Evolutionary conservation across 1,284 basidiomycete genomes (phyloP).

Genomic region (Cutaneotrichosporon cavernicola): DNA sequence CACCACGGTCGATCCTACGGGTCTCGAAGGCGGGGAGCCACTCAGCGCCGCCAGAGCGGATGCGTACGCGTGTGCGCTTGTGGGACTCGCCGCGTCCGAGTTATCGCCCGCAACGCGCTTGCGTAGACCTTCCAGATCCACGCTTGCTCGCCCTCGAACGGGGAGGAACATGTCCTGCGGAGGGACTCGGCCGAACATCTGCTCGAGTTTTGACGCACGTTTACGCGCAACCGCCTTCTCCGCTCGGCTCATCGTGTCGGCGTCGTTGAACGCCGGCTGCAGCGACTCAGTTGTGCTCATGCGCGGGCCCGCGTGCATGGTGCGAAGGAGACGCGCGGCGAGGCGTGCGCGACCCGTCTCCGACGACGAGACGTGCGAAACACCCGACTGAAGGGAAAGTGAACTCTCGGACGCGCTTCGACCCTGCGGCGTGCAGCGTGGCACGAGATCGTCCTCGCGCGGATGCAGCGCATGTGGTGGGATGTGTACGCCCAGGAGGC

Average conservation of each 20-base stretch:
- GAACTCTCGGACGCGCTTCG: not conserved
- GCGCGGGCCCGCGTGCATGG: not conserved
- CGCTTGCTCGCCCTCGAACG: not conserved
- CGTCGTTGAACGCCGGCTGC: conserved; percentile 7
- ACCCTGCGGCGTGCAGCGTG: not conserved
- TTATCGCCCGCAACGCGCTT: not conserved
- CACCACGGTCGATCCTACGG: not conserved
- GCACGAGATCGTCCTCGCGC: conserved; percentile 15
- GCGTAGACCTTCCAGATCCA: not conserved
- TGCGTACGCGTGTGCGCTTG: not conserved
- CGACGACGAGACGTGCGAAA: not conserved
- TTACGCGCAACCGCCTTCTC: conserved; percentile 32
- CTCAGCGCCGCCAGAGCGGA: not conserved
- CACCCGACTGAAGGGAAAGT: not conserved
- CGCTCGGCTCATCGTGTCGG: conserved; percentile 15
- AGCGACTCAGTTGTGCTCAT: not conserved
- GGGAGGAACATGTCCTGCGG: conserved; percentile 31
- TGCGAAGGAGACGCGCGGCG: not conserved
- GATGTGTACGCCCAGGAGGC: conserved; percentile 32
- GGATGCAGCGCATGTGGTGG: conserved; percentile 21
- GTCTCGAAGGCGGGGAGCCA: not conserved
- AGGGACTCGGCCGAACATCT: conserved; percentile 38
- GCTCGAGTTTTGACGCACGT: conserved; percentile 38
- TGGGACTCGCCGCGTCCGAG: not conserved
- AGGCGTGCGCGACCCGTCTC: not conserved